Evolutionary conservation across 2,329 filamentous ascomycete genomes (phyloP).

Genomic region (Arthrinium puccinioides): DNA sequence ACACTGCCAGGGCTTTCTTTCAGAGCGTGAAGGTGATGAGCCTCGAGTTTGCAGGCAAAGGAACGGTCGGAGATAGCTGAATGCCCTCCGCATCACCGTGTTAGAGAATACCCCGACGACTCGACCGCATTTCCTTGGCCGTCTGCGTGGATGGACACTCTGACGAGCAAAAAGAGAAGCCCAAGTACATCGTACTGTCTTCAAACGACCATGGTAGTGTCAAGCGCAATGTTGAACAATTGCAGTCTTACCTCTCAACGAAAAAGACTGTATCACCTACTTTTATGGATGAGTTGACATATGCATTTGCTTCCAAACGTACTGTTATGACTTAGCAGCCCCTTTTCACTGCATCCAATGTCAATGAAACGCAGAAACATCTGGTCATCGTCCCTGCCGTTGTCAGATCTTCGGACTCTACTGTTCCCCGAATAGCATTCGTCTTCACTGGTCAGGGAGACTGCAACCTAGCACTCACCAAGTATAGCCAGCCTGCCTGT

Average conservation of each 20-base stretch:
- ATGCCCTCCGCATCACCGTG: not conserved
- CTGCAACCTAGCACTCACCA: conserved; percentile 22
- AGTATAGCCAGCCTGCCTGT: conserved; percentile 32
- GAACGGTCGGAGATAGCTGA: not conserved
- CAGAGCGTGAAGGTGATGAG: not conserved
- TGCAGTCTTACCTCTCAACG: conserved; percentile 1
- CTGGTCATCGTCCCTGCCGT: not conserved
- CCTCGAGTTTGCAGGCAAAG: not conserved
- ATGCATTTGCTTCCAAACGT: not conserved
- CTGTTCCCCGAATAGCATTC: conserved; percentile 27
- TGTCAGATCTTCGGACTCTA: not conserved
- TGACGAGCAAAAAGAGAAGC: not conserved
- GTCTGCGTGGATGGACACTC: not conserved
- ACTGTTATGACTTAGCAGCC: not conserved
- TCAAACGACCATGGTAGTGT: not conserved
- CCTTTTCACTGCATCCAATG: not conserved
- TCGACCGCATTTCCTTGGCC: not conserved
- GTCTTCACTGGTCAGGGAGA: conserved; percentile 35
- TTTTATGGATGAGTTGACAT: not conserved
- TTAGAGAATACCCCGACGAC: not conserved
- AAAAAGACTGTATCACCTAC: not conserved
- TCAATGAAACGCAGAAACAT: not conserved
- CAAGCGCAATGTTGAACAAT: not conserved
- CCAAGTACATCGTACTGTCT: not conserved
- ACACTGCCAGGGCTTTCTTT: not conserved